Evolutionary conservation across 345 rosid species (phyloP).

Genomic region (Pistacia atlantica): DNA sequence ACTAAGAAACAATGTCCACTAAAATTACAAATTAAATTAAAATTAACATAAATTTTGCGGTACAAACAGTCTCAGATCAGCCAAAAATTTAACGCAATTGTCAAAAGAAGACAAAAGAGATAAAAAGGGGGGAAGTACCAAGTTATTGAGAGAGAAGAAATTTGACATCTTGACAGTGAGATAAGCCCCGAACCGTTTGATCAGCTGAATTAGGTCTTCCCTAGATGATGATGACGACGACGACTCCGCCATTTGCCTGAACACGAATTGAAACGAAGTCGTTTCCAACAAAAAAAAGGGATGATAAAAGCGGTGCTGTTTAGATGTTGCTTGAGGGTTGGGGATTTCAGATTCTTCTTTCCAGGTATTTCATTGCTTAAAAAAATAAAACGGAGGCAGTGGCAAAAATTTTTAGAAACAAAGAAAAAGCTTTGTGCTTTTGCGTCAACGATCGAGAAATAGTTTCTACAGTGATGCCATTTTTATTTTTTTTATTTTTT

Average conservation of each 20-base stretch:
- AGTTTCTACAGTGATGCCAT: neutral
- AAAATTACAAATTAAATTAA: neutral
- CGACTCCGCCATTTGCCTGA: slow-evolving; percentile 57
- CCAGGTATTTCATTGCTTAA: neutral
- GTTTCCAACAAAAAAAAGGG: neutral
- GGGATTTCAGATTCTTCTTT: slow-evolving; percentile 18
- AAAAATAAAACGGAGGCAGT: too few species aligned
- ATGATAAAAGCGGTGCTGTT: neutral
- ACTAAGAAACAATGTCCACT: slow-evolving; percentile 8
- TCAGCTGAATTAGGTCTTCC: slow-evolving; percentile 80
- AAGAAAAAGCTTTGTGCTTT: neutral
- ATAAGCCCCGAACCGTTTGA: slow-evolving; percentile 89
- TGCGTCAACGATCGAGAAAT: neutral
- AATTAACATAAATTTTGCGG: neutral
- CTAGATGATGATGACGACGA: slow-evolving; percentile 53
- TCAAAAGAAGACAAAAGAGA: neutral
- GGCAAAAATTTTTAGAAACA: neutral
- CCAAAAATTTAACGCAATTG: neutral
- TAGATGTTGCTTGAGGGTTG: neutral
- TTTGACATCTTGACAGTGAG: slow-evolving; percentile 68
- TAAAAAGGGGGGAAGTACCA: slow-evolving; percentile 48
- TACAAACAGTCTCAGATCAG: slow-evolving; percentile 33
- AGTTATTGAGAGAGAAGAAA: slow-evolving; percentile 60
- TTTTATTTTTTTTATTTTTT: neutral
- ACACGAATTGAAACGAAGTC: neutral